Conservation (phyloP, 2,329 filamentous ascomycete species). For the Chaetomium sp. region DNA sequence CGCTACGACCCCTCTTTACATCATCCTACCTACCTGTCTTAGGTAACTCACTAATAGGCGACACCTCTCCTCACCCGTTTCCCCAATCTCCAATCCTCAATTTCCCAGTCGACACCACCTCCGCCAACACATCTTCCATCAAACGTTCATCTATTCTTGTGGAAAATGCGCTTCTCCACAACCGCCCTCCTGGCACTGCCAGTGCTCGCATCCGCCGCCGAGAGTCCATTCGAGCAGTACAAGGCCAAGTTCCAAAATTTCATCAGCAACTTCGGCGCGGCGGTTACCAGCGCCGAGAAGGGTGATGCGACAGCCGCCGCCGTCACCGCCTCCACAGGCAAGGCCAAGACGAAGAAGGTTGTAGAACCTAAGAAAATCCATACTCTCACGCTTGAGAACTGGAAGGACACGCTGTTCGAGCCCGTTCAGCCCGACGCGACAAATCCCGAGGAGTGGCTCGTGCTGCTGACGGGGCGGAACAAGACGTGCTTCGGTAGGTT, state of each 20-base stretch:
- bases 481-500: conserved; percentile 70
- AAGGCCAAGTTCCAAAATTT: conserved; percentile 66
- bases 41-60: background rate
- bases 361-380: conserved; percentile 48
- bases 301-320: conserved; percentile 41
- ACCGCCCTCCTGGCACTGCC: conserved; percentile 57
- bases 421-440: conserved; percentile 61
- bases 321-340: conserved; percentile 46
- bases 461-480: conserved; percentile 74
- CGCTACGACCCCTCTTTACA: conserved; percentile 10
- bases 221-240: conserved; percentile 57
- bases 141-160: conserved; percentile 31
- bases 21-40: conserved; percentile 2
- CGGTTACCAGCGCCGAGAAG: conserved; percentile 52
- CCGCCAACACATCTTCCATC: conserved; percentile 1
- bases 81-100: background rate
- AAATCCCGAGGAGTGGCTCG: conserved; percentile 73
- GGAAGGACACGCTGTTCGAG: conserved; percentile 67
- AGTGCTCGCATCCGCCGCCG: conserved; percentile 55
- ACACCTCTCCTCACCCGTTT: background rate
- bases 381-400: conserved; percentile 67
- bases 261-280: conserved; percentile 60
- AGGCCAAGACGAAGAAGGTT: conserved; percentile 50
- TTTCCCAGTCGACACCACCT: background rate
- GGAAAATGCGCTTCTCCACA: conserved; percentile 59